Conservation (phyloP, 106 monocot species). For the Acanthochlamys bracteata region DNA sequence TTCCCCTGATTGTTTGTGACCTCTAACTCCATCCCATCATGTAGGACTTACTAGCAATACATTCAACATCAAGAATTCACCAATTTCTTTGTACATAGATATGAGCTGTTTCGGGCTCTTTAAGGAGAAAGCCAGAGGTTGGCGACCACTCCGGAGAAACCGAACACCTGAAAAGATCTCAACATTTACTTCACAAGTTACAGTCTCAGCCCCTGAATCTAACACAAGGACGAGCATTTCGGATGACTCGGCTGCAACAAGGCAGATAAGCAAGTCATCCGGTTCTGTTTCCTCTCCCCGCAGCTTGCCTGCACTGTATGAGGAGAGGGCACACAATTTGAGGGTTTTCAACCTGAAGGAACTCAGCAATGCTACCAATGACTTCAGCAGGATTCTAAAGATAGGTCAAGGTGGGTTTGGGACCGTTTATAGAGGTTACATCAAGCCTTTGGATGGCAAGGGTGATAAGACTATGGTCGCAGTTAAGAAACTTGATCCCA, state of each 20-base stretch:
- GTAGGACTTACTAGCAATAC: background rate
- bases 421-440: conserved; percentile 19
- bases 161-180: background rate
- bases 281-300: conserved; percentile 6
- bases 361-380: conserved; percentile 16
- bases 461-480: conserved; percentile 11
- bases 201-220: background rate
- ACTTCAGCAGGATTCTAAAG: conserved; percentile 20
- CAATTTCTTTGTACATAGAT: background rate
- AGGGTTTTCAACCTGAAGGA: conserved; percentile 16
- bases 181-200: background rate
- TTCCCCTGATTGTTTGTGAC: too few species aligned
- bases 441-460: conserved; percentile 10
- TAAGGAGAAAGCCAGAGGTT: conserved; percentile 2
- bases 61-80: background rate
- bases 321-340: conserved; percentile 14
- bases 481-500: conserved; percentile 18
- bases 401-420: conserved; percentile 27
- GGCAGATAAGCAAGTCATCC: conserved; percentile 16
- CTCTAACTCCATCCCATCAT: too few species aligned
- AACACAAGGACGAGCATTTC: background rate
- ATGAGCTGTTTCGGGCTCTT: conserved; percentile 17
- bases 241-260: background rate
- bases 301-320: conserved; percentile 12
- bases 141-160: background rate